Percentiles rank a stretch among this genome's conserved stretches.
Conservation (phyloP, 768 basidiomycete genomes). For the Mycena amicta region DNA sequence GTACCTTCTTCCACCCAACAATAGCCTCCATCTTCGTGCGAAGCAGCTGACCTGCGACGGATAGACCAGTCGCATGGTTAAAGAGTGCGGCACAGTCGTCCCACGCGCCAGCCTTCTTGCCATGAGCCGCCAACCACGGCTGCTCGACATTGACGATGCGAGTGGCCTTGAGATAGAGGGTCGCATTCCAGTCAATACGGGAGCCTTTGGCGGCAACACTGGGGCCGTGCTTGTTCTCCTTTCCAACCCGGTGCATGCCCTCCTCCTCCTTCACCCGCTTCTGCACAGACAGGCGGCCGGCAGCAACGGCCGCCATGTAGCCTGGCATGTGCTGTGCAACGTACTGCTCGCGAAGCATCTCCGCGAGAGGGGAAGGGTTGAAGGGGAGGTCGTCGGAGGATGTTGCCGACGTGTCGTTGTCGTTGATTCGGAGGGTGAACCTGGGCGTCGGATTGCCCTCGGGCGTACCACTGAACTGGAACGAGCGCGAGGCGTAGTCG, state of each 20-base stretch:
- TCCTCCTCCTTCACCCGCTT: no score
- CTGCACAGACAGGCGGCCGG: no score
- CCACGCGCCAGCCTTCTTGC: not conserved
- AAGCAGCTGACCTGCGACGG: not conserved
- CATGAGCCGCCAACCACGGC: not conserved
- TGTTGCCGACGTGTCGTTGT: not conserved
- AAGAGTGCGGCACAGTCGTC: not conserved
- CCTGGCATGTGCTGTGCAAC: no score
- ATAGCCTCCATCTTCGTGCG: not conserved
- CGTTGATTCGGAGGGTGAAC: not conserved
- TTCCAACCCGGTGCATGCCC: no score
- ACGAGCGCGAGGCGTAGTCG: not conserved
- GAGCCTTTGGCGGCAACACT: not conserved
- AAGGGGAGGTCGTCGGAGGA: no score
- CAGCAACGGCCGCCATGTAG: no score
- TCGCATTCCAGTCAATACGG: not conserved
- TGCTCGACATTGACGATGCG: not conserved
- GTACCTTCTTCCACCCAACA: not conserved
- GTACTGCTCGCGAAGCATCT: no score
- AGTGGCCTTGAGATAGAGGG: not conserved
- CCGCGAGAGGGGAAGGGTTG: no score
- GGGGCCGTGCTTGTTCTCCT: no score
- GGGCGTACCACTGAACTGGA: not conserved
- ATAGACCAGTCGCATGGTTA: not conserved
- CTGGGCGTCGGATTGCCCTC: not conserved